phyloP scores from a whole-genome alignment of 768 basidiomycete genomes.

The Brasilioporus rufonigricans region DNA sequence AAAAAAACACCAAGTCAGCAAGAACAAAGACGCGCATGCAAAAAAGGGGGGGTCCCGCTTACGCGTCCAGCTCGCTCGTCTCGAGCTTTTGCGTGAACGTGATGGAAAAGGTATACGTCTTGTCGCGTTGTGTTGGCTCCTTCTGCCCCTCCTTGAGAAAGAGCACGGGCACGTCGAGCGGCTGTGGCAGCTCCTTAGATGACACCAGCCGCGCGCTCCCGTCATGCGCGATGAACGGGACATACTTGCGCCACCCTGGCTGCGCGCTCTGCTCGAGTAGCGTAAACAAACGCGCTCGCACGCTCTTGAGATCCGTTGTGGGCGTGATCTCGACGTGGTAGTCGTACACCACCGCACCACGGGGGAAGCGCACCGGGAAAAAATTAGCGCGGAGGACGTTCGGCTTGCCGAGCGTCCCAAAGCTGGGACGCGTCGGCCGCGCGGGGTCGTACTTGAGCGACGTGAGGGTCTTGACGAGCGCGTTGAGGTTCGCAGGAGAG shows the following conservation, averaged over 20 bases:
- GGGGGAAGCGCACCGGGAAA: constrained; percentile 44
- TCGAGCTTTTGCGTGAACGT: constrained; percentile 31
- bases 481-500: constrained; percentile 16
- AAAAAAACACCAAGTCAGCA: not conserved
- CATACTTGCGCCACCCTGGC: constrained; percentile 37
- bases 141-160: constrained; percentile 42
- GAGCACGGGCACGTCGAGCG: constrained; percentile 31
- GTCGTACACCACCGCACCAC: constrained; percentile 38
- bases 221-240: constrained; percentile 41
- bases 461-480: constrained; percentile 30
- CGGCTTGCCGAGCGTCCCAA: constrained; percentile 38
- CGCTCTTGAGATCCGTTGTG: constrained; percentile 33
- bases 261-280: constrained; percentile 40
- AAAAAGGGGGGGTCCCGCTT: constrained; percentile 9
- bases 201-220: constrained; percentile 42
- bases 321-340: constrained; percentile 43
- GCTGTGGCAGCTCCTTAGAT: constrained; percentile 35
- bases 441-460: constrained; percentile 30
- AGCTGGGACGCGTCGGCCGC: constrained; percentile 47
- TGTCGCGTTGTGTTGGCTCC: constrained; percentile 29
- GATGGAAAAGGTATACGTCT: constrained; percentile 40
- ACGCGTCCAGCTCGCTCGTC: constrained; percentile 32
- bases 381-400: constrained; percentile 50
- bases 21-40: not conserved
- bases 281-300: constrained; percentile 40